Evolutionary conservation across 2,329 filamentous ascomycete species (phyloP), one percentile per base, ranked within the genome.

Genomic region (Fusarium sp.): DNA sequence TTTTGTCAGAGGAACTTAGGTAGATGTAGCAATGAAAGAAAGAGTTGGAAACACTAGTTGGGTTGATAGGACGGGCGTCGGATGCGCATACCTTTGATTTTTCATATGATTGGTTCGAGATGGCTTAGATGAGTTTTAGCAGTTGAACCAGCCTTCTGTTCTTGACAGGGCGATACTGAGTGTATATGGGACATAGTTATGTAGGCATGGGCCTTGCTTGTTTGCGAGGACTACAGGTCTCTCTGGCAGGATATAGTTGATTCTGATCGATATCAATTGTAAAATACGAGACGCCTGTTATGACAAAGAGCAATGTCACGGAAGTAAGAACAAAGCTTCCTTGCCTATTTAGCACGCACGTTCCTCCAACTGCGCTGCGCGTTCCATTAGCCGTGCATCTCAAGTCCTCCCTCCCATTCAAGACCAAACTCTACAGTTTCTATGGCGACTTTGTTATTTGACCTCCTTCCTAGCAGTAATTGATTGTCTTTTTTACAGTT

Each of bases 1-100:
- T 58, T 31, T 29, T 23, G 51, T 70, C 43, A 57, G 73, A 73
- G n/a, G 75, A 77, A 46, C 63, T 77, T 42, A 59, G 60, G 49
- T 75, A 53, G 67, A 8, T 6, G 13, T 25, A 8, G 10, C 5
- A 29, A 21, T 36, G 32, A 10, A 42, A 19, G 35, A 39, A 49
- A 43, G 43, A 61, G 39, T 25, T 21, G 37, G 53, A 49, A 23
- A 42, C 41, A 45, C 54, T 53, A 31, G 42, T 65, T 7, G 41
- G 45, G 25, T 43, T 35, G 14, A 49, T 31, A 46, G 38, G 52
- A 48, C 7, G 39, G 58, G 66, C 61, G 66, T 69, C 60, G 43
- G 44, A 52, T 50, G 45, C 15, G 62, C 52, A 65, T 60, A 42
- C 56, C 29, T 42, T 25, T 54, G 43, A 46, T 67, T 57, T 49